phyloP scores from a whole-genome alignment of 306 rosid genomes.

The Datisca glomerata region DNA sequence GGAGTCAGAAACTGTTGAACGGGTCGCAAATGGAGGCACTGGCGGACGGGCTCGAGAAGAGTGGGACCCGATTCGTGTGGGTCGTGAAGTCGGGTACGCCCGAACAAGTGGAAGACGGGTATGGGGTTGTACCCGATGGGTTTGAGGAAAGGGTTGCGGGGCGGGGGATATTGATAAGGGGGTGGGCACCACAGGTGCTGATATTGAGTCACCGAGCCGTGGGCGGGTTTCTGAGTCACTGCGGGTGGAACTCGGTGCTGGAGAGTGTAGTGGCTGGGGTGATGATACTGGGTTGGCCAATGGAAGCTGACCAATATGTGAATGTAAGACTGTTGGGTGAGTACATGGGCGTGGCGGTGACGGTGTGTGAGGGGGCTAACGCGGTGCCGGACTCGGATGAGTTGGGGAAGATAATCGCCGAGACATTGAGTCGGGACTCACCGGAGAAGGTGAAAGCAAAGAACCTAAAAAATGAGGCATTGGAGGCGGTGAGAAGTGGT shows the following conservation, averaged over 20 bases:
- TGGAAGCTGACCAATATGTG: constrained; percentile 69
- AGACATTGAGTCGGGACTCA: constrained; percentile 16
- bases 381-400: constrained; percentile 36
- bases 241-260: constrained; percentile 59
- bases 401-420: constrained; percentile 18
- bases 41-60: constrained; percentile 52
- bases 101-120: constrained; percentile 16
- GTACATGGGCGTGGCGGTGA: constrained; percentile 29
- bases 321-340: constrained; percentile 48
- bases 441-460: constrained; percentile 13
- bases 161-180: constrained; percentile 30
- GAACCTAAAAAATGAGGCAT: constrained; percentile 23
- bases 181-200: constrained; percentile 40
- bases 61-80: constrained; percentile 42
- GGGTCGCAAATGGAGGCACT: constrained; percentile 42
- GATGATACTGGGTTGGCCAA: constrained; percentile 57
- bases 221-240: constrained; percentile 50
- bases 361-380: constrained; percentile 34
- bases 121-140: constrained; percentile 24
- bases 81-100: constrained; percentile 25
- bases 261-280: constrained; percentile 40
- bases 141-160: constrained; percentile 35
- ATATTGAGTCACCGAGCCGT: constrained; percentile 35
- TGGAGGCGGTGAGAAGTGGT: constrained; percentile 14
- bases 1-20: constrained; percentile 48